Evolutionary conservation across 2,329 filamentous ascomycete genomes (phyloP).

Genomic region (Plectosphaerella cucumerina): DNA sequence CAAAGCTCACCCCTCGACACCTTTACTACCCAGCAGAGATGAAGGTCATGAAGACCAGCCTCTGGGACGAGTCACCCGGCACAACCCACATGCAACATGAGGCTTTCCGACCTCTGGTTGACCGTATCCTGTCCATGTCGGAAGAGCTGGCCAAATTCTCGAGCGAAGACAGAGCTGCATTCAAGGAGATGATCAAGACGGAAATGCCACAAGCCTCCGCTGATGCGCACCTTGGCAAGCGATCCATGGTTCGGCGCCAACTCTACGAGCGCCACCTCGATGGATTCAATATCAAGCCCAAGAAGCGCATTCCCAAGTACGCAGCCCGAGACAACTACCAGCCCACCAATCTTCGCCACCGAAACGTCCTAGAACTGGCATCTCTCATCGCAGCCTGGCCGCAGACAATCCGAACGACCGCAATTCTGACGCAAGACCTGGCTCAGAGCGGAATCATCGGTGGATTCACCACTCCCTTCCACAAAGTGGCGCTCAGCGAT

Average conservation of each 20-base stretch:
- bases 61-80: conserved; percentile 23
- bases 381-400: conserved; percentile 15
- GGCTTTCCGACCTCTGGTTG: conserved; percentile 22
- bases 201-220: conserved; percentile 15
- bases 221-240: conserved; percentile 9
- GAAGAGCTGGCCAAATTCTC: conserved; percentile 19
- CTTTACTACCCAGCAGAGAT: conserved; percentile 31
- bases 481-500: conserved; percentile 31
- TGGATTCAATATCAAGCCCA: not conserved
- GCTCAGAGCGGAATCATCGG: conserved; percentile 22
- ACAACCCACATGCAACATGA: conserved; percentile 34
- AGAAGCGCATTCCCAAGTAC: conserved; percentile 7
- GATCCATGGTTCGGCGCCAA: conserved; percentile 19
- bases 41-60: conserved; percentile 27
- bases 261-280: conserved; percentile 15
- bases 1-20: conserved; percentile 22
- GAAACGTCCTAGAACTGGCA: conserved; percentile 12
- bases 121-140: conserved; percentile 24
- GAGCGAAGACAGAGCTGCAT: not conserved
- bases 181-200: no score
- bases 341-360: conserved; percentile 8
- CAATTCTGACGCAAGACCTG: conserved; percentile 9
- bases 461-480: conserved; percentile 26
- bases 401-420: conserved; percentile 8
- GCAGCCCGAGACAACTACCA: conserved; percentile 10